Conservation (phyloP, 192 early-diverging fungal genomes). For the Backusella luteola region DNA sequence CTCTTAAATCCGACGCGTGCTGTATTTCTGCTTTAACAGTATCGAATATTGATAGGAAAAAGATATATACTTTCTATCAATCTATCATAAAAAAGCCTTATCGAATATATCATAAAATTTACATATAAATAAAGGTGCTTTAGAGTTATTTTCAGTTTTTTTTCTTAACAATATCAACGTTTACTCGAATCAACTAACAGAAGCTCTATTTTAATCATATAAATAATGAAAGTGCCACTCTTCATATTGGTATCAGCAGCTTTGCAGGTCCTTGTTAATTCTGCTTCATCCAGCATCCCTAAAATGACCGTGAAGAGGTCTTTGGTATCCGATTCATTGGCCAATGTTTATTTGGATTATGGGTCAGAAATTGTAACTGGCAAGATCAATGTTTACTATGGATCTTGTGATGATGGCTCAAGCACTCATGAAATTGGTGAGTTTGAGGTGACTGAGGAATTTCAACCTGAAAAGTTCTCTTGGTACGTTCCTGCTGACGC, state of each 20-base stretch:
- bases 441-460: neutral
- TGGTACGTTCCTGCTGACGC: slow-evolving; percentile 13
- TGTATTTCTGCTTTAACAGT: neutral
- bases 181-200: neutral
- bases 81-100: neutral
- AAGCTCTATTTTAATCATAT: neutral
- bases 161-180: neutral
- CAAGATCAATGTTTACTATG: neutral
- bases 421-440: slow-evolving; percentile 5
- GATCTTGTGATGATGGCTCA: neutral
- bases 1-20: no score
- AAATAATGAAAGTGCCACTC: slow-evolving; percentile 4
- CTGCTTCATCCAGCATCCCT: neutral
- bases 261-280: neutral
- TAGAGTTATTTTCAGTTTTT: neutral
- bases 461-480: slow-evolving; percentile 5
- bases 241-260: slow-evolving; percentile 16
- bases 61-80: neutral
- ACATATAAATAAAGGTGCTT: neutral
- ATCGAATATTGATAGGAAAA: neutral
- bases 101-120: neutral
- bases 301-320: neutral
- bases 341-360: slow-evolving; percentile 11
- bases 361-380: neutral
- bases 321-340: neutral